Evolutionary conservation across 2,329 filamentous ascomycete genomes (phyloP).

Genomic region (Hawksworthiomyces lignivorus): DNA sequence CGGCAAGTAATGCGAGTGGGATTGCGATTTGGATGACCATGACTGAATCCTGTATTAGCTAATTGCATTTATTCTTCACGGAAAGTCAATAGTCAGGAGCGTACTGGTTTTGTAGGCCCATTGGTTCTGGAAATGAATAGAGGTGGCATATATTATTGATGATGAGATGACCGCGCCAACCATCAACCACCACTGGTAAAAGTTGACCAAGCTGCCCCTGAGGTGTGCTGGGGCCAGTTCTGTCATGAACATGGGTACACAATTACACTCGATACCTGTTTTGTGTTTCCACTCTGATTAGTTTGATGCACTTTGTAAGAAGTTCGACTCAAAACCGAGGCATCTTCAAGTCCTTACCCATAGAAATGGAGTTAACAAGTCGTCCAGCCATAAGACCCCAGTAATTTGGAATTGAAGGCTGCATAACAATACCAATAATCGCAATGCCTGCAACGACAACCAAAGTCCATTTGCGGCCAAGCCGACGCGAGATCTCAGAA

Average conservation of each 20-base stretch:
- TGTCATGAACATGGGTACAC: constrained; percentile 14
- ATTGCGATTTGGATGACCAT: constrained; percentile 3
- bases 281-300: no score
- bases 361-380: constrained; percentile 8
- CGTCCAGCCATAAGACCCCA: constrained; percentile 11
- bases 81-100: no score
- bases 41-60: no score
- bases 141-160: constrained; percentile 6
- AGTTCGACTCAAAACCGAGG: no score
- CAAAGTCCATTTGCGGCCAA: constrained; percentile 6
- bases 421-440: constrained; percentile 5
- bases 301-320: no score
- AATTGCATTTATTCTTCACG: no score
- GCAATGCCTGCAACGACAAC: constrained; percentile 4
- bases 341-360: no score
- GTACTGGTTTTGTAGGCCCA: no score
- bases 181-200: constrained; percentile 9
- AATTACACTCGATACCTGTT: constrained; percentile 10
- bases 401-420: constrained; percentile 8
- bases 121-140: background rate
- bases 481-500: background rate
- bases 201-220: constrained; percentile 14
- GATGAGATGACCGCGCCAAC: constrained; percentile 12
- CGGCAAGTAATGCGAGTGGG: background rate
- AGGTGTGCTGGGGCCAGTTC: constrained; percentile 13